These are phyloP conservation scores for Daedaleopsis nitida DNA, from an alignment of 768 basidiomycete species.

Conservation along the genomic window DNA sequence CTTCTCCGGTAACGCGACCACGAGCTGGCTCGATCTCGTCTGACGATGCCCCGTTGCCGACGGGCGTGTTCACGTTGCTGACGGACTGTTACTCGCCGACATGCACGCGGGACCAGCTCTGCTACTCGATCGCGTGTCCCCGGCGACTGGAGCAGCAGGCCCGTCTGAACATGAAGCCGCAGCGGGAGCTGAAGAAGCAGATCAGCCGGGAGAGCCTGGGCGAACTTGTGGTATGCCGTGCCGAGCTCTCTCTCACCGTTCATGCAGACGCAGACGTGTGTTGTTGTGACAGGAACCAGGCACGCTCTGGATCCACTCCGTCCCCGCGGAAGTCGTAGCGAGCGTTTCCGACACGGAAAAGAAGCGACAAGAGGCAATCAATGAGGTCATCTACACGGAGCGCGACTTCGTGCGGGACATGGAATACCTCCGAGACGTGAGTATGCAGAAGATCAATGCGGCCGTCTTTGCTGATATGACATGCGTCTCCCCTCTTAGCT, in stretches of 20 bases:
- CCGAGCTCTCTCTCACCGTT: constrained; percentile 12
- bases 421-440: constrained; percentile 94
- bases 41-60: constrained; percentile 76
- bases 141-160: constrained; percentile 93
- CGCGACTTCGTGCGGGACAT: constrained; percentile 97
- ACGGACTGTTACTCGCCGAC: constrained; percentile 99
- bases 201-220: constrained; percentile 79
- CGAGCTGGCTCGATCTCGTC: constrained; percentile 45
- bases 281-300: constrained; percentile 60
- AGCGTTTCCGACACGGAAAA: constrained; percentile 93
- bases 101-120: constrained; percentile 90
- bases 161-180: constrained; percentile 89
- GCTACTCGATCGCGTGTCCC: constrained; percentile 97
- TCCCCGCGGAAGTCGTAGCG: constrained; percentile 91
- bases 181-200: constrained; percentile 85
- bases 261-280: not conserved
- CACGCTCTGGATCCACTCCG: constrained; percentile 94
- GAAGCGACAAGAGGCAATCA: constrained; percentile 96
- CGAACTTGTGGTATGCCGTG: constrained; percentile 65
- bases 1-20: constrained; percentile 30
- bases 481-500: constrained; percentile 44
- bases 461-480: not conserved
- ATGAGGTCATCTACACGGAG: constrained; percentile 94
- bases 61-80: constrained; percentile 93
- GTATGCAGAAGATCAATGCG: constrained; percentile 29